Evolutionary conservation across 2,329 filamentous ascomycete species (phyloP).

Genomic region (Neopestalotiopsis clavispora): DNA sequence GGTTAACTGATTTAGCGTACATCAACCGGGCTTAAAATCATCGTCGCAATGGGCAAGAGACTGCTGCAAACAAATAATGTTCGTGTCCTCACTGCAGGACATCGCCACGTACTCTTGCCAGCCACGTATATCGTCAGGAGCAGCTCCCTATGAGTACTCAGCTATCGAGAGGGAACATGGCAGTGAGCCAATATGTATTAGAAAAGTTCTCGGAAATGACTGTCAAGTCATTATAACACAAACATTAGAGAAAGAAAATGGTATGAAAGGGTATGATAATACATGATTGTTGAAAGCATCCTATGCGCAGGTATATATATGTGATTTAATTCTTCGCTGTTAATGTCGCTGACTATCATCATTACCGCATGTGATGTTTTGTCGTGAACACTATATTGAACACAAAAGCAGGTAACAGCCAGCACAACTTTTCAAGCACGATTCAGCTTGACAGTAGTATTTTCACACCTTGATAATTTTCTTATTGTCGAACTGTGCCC

Average conservation of each 20-base stretch:
- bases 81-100: background rate
- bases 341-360: too few species aligned
- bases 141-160: background rate
- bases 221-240: too few species aligned
- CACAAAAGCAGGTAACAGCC: too few species aligned
- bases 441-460: background rate
- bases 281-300: background rate
- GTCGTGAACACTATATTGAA: too few species aligned
- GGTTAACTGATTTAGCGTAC: conserved; percentile 34
- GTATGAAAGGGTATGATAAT: background rate
- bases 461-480: background rate
- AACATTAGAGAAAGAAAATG: background rate
- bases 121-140: background rate
- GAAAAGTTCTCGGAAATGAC: too few species aligned
- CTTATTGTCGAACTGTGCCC: background rate
- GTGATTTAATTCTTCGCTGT: too few species aligned
- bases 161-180: too few species aligned
- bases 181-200: too few species aligned
- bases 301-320: too few species aligned
- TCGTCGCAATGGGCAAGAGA: background rate
- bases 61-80: background rate
- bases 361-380: too few species aligned
- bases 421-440: background rate
- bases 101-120: background rate
- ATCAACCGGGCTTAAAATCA: background rate